These are phyloP conservation scores for Penicillium griseofulvum DNA, from an alignment of 2,329 filamentous ascomycete species.

Conservation along the genomic window DNA sequence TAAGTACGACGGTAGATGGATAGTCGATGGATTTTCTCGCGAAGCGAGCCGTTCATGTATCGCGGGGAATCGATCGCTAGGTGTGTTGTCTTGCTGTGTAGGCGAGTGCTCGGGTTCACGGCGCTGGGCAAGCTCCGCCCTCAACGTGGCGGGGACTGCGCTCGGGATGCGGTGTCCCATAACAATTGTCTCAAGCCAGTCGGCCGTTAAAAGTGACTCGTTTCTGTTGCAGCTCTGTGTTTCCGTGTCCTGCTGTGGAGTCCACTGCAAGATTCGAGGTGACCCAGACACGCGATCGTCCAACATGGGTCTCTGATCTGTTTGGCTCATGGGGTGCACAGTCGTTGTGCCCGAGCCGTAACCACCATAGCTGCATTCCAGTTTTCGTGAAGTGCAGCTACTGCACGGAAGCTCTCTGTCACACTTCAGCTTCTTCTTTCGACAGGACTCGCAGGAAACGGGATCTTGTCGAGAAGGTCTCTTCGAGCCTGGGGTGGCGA, in stretches of 20 bases:
- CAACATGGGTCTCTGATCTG: background rate
- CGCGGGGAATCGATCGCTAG: background rate
- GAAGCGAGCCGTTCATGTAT: conserved; percentile 9
- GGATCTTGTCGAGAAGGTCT: conserved; percentile 36
- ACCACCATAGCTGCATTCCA: conserved; percentile 29
- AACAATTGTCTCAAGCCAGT: conserved; percentile 30
- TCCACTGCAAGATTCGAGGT: background rate
- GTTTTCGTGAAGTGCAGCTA: conserved; percentile 41
- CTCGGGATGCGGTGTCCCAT: conserved; percentile 30
- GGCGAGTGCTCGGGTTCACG: background rate
- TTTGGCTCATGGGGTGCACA: background rate
- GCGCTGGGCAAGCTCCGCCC: conserved; percentile 16
- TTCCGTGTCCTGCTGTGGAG: background rate
- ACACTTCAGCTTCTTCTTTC: conserved; percentile 53
- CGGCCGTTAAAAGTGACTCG: conserved; percentile 26
- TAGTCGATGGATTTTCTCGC: conserved; percentile 20
- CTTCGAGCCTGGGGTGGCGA: background rate
- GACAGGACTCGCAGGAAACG: conserved; percentile 42
- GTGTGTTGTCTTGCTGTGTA: background rate
- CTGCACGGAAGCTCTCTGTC: conserved; percentile 53
- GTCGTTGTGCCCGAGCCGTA: background rate
- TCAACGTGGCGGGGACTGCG: conserved; percentile 18
- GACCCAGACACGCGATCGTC: background rate
- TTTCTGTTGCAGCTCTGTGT: conserved; percentile 5
- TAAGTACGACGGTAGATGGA: conserved; percentile 24